Conservation (phyloP, 352 stramenopile genomes). For the Globisporangium mamillatum region DNA sequence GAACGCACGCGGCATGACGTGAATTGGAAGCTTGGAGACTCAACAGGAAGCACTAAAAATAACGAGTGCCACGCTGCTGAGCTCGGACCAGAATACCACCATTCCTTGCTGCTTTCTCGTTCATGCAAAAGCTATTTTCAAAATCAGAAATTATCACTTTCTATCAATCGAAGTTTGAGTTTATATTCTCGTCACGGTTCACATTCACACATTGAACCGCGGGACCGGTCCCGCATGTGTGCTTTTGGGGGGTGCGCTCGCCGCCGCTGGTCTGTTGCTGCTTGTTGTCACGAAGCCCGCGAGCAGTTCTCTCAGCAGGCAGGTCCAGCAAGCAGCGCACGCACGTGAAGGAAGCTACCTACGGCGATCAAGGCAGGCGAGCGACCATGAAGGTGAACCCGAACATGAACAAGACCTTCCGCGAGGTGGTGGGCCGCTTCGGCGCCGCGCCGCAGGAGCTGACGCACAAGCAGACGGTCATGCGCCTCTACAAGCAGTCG, state of each 20-base stretch:
- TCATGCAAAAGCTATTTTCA: not conserved
- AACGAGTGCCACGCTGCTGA: too few species aligned
- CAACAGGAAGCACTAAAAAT: too few species aligned
- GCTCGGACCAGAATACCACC: too few species aligned
- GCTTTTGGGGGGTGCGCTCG: not conserved
- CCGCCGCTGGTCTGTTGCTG: not conserved
- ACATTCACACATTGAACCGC: not conserved
- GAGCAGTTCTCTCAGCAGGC: not conserved
- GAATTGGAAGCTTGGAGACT: too few species aligned
- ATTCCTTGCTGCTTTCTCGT: too few species aligned
- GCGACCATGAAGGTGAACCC: constrained; percentile 72
- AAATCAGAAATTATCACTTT: not conserved
- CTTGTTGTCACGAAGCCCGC: not conserved
- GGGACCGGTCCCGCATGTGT: not conserved
- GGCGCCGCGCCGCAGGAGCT: constrained; percentile 57
- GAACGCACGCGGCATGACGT: too few species aligned
- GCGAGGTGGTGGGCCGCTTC: constrained; percentile 74
- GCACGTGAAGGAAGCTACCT: not conserved
- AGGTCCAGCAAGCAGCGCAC: not conserved
- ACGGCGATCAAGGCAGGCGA: not conserved
- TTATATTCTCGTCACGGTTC: not conserved
- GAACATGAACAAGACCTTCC: constrained; percentile 86
- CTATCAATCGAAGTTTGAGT: not conserved
- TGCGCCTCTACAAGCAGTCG: constrained; percentile 93
- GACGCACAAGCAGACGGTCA: constrained; percentile 87